A percentile compares a stretch with the other conserved stretches of the same genome.
Conservation (phyloP, 768 basidiomycete species). For the Vararia minispora region DNA sequence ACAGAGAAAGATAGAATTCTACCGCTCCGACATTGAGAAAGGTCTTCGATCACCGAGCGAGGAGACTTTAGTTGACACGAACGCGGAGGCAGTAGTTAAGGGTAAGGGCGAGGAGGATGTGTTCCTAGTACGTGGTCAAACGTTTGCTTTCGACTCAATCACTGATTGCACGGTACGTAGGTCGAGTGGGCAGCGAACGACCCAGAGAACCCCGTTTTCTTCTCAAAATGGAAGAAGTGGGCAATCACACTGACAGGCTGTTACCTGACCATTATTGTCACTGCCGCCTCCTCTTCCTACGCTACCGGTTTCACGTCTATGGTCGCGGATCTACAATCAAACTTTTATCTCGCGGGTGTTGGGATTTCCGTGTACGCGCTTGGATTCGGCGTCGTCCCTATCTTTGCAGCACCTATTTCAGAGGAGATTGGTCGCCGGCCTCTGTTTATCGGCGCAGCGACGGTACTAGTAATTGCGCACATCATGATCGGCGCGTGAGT, state of each 20-base stretch:
- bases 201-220: slow-evolving; percentile 23
- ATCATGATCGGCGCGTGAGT: slow-evolving; percentile 32
- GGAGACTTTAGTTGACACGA: no score
- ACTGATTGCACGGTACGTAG: slow-evolving; percentile 16
- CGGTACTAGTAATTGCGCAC: slow-evolving; percentile 41
- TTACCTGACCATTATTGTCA: slow-evolving; percentile 33
- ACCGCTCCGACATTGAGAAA: no score
- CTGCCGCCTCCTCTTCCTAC: slow-evolving; percentile 40
- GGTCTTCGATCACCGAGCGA: no score
- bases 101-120: no score
- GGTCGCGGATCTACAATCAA: slow-evolving; percentile 29
- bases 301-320: slow-evolving; percentile 47
- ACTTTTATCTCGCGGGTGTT: slow-evolving; percentile 20
- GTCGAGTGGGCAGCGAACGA: slow-evolving; percentile 25
- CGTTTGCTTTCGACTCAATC: no score
- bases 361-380: slow-evolving; percentile 39
- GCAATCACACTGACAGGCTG: slow-evolving; percentile 34
- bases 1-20: no score
- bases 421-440: slow-evolving; percentile 63
- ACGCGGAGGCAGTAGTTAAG: no score
- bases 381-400: slow-evolving; percentile 52
- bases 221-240: slow-evolving; percentile 22
- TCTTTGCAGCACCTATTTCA: slow-evolving; percentile 57
- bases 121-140: no score
- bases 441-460: slow-evolving; percentile 39